Evolutionary conservation across 2,329 filamentous ascomycete genomes (phyloP).

Genomic region (Arthroderma uncinatum): DNA sequence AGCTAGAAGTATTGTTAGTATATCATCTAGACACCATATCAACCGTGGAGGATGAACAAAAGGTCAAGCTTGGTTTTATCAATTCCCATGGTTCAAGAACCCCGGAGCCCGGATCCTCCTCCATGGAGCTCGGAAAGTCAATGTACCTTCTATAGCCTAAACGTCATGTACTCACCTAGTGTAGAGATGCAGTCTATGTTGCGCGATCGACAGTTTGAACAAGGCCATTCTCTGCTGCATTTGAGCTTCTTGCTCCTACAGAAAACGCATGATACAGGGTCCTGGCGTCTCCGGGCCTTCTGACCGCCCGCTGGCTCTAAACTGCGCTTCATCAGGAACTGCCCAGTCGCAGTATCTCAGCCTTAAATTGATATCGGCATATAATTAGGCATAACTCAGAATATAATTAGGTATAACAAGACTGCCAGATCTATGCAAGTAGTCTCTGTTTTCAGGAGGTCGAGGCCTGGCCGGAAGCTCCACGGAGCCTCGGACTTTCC

Average conservation of each 20-base stretch:
- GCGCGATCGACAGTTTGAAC: slow-evolving; percentile 34
- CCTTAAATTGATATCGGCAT: too few relatives aligned
- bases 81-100: too few relatives aligned
- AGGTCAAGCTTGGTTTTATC: background rate
- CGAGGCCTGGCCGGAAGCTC: background rate
- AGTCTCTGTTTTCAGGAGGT: too few relatives aligned
- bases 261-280: slow-evolving; percentile 31
- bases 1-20: background rate
- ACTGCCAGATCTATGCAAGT: too few relatives aligned
- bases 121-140: background rate
- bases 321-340: slow-evolving; percentile 7
- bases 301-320: slow-evolving; percentile 2
- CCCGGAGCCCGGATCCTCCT: background rate
- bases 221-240: slow-evolving; percentile 43
- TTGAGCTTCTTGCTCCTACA: slow-evolving; percentile 40
- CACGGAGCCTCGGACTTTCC: background rate
- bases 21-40: too few relatives aligned
- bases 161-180: background rate
- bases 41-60: too few relatives aligned
- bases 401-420: background rate
- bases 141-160: too few relatives aligned
- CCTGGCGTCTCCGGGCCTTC: slow-evolving; percentile 4
- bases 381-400: background rate
- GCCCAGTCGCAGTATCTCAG: too few relatives aligned
- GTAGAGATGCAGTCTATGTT: slow-evolving; percentile 1